Percentiles rank a stretch among this genome's conserved stretches.
Evolutionary conservation across 176 grass and related monocot genomes (phyloP).

Genomic region (Tillandsia fasciculata): DNA sequence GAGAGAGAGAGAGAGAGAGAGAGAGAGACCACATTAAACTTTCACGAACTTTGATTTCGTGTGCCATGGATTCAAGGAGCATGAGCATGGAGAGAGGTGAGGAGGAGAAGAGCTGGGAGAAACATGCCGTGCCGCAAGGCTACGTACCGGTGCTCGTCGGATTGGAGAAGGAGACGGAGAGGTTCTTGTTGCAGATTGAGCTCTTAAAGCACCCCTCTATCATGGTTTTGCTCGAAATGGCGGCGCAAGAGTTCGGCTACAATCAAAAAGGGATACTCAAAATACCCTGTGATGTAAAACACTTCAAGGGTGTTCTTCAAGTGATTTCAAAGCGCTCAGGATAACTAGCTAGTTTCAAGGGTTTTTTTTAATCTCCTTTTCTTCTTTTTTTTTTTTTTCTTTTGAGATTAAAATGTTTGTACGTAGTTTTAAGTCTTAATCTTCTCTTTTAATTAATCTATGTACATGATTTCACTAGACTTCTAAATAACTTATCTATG

Average conservation of each 20-base stretch:
- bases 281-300: slow-evolving; percentile 41
- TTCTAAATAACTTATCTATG: too few relatives aligned
- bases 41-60: neutral
- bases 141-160: slow-evolving; percentile 64
- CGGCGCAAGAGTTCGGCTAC: slow-evolving; percentile 67
- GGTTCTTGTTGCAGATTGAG: slow-evolving; percentile 54
- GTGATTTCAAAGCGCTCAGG: neutral
- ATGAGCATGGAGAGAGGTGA: too few relatives aligned
- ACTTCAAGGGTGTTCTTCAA: slow-evolving; percentile 34
- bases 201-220: slow-evolving; percentile 49
- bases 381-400: too few relatives aligned
- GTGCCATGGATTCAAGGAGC: neutral
- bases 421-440: too few relatives aligned
- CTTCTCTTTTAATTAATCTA: too few relatives aligned
- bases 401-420: too few relatives aligned
- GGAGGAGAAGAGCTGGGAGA: slow-evolving; percentile 7
- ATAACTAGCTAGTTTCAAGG: neutral
- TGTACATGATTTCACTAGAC: too few relatives aligned
- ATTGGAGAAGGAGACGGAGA: slow-evolving; percentile 20
- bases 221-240: slow-evolving; percentile 38
- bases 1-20: too few relatives aligned
- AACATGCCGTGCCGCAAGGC: slow-evolving; percentile 34
- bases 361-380: neutral
- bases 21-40: too few relatives aligned
- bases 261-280: slow-evolving; percentile 55